These are phyloP conservation scores for Sarocladium kiliense DNA, from an alignment of 2,329 filamentous ascomycete genomes.

Conservation along the genomic window DNA sequence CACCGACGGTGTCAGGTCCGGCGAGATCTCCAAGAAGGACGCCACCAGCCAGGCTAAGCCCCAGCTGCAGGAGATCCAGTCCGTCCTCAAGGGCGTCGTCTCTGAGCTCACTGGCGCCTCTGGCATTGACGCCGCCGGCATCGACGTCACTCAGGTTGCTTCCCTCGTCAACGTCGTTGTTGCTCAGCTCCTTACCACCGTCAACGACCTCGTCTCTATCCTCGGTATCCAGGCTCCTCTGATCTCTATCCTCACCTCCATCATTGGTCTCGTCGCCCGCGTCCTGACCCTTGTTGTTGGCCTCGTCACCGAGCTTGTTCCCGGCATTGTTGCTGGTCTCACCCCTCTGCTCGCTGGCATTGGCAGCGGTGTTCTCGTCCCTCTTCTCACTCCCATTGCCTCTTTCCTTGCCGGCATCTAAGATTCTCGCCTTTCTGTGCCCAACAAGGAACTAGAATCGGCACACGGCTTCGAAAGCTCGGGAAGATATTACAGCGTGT, in stretches of 20 bases:
- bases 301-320: constrained; percentile 18
- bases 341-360: constrained; percentile 22
- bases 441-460: too few species aligned
- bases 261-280: constrained; percentile 21
- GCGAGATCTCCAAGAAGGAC: constrained; percentile 17
- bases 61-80: constrained; percentile 15
- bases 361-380: constrained; percentile 19
- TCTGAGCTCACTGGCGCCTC: constrained; percentile 17
- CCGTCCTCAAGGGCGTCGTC: constrained; percentile 19
- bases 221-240: constrained; percentile 20
- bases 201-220: constrained; percentile 18
- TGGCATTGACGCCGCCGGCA: constrained; percentile 16
- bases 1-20: constrained; percentile 14
- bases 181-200: constrained; percentile 16
- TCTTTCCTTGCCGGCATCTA: constrained; percentile 19
- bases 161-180: constrained; percentile 17
- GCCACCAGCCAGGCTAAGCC: constrained; percentile 13
- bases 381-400: constrained; percentile 20
- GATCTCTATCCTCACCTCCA: constrained; percentile 20
- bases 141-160: constrained; percentile 21
- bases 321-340: constrained; percentile 19
- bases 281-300: constrained; percentile 19
- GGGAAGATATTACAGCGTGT: not conserved
- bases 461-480: not conserved
- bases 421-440: too few species aligned